Conservation (phyloP, 2,329 filamentous ascomycete genomes). For the Penicillium sp. region DNA sequence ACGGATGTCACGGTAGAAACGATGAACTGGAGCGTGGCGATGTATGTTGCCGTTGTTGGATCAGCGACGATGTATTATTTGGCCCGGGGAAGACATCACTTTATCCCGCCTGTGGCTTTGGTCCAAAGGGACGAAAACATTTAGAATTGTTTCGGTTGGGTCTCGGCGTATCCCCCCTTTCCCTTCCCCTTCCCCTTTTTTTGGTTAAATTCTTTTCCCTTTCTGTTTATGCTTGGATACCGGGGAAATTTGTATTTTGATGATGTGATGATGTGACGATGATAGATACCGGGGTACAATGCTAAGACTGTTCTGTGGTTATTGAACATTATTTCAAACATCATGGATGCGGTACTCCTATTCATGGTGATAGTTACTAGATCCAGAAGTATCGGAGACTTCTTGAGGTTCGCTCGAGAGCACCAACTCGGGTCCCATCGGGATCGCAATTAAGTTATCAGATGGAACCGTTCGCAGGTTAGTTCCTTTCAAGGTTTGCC, state of each 20-base stretch:
- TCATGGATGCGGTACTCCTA: constrained; percentile 7
- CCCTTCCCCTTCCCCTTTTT: neutral
- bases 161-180: too few relatives aligned
- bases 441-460: constrained; percentile 17
- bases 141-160: neutral
- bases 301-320: neutral
- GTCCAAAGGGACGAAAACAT: constrained; percentile 30
- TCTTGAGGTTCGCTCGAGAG: neutral
- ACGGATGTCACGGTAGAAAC: constrained; percentile 33
- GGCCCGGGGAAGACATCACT: constrained; percentile 42
- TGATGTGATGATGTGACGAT: constrained; percentile 13
- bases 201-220: neutral
- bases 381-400: neutral
- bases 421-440: neutral
- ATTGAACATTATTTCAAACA: neutral
- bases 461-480: constrained; percentile 8
- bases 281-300: neutral
- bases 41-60: constrained; percentile 47
- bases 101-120: constrained; percentile 41
- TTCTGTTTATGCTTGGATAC: neutral
- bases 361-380: neutral
- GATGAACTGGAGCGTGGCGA: constrained; percentile 52
- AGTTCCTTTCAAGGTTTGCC: neutral
- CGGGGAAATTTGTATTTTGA: constrained; percentile 1
- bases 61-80: constrained; percentile 47